phyloP scores from a whole-genome alignment of 1,284 basidiomycete species.

The Hortiboletus rubellus region DNA sequence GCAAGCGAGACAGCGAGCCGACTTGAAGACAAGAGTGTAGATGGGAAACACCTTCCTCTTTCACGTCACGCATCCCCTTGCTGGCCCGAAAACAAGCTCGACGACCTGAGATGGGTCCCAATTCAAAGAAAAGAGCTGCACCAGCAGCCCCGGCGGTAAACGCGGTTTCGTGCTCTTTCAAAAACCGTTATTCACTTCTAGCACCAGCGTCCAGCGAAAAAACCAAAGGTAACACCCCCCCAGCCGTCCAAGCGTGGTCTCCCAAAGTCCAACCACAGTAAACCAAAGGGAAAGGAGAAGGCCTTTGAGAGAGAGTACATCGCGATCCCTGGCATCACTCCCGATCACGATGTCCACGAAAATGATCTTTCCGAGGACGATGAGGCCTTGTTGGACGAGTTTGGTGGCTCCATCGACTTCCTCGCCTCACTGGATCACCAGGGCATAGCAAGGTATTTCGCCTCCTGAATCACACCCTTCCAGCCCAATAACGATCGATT shows the following conservation, averaged over 20 bases:
- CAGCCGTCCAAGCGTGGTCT: neutral
- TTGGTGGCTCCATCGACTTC: conserved; percentile 58
- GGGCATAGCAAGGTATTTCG: conserved; percentile 66
- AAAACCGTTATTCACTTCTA: neutral
- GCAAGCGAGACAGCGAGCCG: no score
- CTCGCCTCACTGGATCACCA: conserved; percentile 63
- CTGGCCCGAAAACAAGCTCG: neutral
- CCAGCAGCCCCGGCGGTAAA: conserved; percentile 36
- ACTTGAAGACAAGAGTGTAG: neutral
- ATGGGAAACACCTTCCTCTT: conserved; percentile 32
- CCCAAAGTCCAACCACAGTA: conserved; percentile 16
- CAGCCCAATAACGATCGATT: conserved; percentile 2
- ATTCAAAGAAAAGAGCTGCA: conserved; percentile 36
- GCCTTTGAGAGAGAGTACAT: conserved; percentile 60
- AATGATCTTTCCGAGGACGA: conserved; percentile 63
- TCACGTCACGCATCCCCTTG: neutral
- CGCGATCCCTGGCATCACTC: conserved; percentile 51
- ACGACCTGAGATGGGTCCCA: conserved; percentile 22
- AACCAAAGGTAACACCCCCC: conserved; percentile 41
- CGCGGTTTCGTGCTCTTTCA: neutral
- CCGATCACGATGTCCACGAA: conserved; percentile 44
- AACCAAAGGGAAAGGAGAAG: conserved; percentile 57
- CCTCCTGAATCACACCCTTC: neutral
- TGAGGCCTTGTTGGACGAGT: conserved; percentile 57
- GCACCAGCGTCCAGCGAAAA: conserved; percentile 44